These are phyloP conservation scores for Talaromyces sp. DNA, from an alignment of 2,329 filamentous ascomycete species.

Conservation along the genomic window DNA sequence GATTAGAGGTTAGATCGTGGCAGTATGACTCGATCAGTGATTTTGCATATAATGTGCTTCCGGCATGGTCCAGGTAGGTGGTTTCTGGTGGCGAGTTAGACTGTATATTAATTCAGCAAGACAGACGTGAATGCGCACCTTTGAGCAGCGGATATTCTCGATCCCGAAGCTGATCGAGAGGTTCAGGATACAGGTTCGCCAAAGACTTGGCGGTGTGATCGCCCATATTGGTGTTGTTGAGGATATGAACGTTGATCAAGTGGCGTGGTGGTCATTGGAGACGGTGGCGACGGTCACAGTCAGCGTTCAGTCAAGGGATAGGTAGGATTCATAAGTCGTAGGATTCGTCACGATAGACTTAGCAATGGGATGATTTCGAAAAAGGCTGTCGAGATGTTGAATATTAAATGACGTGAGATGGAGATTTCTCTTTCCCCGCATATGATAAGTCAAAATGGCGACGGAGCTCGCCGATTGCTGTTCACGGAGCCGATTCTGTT, in stretches of 20 bases:
- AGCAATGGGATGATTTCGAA: not conserved
- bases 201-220: conserved; percentile 13
- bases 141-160: conserved; percentile 44
- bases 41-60: conserved; percentile 78
- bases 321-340: not conserved
- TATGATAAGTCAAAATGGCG: not conserved
- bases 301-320: not conserved
- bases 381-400: not conserved
- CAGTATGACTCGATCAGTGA: conserved; percentile 76
- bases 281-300: conserved; percentile 6
- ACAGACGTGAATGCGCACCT: conserved; percentile 17
- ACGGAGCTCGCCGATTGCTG: not conserved
- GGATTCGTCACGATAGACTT: not conserved
- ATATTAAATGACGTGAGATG: not conserved
- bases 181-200: conserved; percentile 33
- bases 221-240: conserved; percentile 3
- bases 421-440: not conserved
- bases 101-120: not conserved
- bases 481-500: not conserved
- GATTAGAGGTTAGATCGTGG: conserved; percentile 66
- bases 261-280: not conserved
- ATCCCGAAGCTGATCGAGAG: conserved; percentile 43
- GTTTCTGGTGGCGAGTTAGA: conserved; percentile 47
- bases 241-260: not conserved
- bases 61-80: conserved; percentile 88